Evolutionary conservation across 345 rosid genomes (phyloP).

Genomic region (Boechera stricta): DNA sequence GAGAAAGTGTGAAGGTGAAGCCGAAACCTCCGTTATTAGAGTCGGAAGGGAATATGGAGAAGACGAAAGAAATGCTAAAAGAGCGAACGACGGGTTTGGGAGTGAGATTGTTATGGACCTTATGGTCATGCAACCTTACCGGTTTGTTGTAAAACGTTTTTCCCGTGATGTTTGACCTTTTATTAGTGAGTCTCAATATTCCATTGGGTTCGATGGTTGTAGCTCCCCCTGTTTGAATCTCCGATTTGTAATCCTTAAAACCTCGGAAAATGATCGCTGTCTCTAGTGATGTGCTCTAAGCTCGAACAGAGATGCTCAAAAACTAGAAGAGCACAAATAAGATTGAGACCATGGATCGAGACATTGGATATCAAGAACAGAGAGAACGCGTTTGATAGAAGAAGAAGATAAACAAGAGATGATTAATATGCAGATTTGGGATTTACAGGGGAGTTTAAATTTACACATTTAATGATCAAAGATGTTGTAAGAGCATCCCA

Average conservation of each 20-base stretch:
- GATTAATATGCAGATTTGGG: background rate
- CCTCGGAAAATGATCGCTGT: background rate
- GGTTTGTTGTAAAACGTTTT: constrained; percentile 6
- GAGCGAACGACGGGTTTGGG: background rate
- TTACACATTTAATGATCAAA: background rate
- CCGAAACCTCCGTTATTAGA: background rate
- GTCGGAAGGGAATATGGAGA: background rate
- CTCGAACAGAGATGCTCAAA: background rate
- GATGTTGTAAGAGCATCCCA: background rate
- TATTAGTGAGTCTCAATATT: background rate
- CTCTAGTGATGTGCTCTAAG: background rate
- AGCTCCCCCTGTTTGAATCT: background rate
- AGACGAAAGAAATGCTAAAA: background rate
- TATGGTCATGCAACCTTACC: background rate
- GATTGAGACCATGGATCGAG: background rate
- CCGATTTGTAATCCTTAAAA: background rate
- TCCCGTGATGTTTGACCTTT: background rate
- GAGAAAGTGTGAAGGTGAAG: constrained; percentile 1
- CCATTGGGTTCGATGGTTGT: background rate
- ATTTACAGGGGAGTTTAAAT: background rate
- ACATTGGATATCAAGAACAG: background rate
- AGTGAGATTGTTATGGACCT: background rate
- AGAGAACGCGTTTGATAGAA: background rate
- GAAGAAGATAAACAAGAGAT: background rate
- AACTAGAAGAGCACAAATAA: background rate